Evolutionary conservation across 2,329 filamentous ascomycete species (phyloP).

Genomic region (Microcyclosporella mali): DNA sequence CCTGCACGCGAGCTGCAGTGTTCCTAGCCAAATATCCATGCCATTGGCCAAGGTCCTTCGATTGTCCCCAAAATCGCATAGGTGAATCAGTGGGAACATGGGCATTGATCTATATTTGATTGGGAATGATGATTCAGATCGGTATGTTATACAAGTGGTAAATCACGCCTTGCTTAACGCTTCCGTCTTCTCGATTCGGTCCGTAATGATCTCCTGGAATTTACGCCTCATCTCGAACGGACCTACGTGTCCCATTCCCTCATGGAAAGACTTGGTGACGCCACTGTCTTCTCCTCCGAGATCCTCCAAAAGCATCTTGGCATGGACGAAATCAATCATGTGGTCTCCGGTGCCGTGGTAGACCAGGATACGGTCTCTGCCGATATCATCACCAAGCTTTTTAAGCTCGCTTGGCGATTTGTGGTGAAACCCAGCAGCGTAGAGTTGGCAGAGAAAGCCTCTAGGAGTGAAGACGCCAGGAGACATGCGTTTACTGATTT

Average conservation of each 20-base stretch:
- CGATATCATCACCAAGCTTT: conserved; percentile 61
- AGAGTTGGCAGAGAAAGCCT: conserved; percentile 69
- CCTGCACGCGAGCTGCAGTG: no score
- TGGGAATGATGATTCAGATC: no score
- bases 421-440: conserved; percentile 73
- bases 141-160: no score
- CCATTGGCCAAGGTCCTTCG: no score
- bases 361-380: conserved; percentile 67
- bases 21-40: no score
- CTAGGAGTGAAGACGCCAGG: conserved; percentile 54
- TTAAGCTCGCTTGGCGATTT: conserved; percentile 63
- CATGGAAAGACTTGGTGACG: conserved; percentile 55
- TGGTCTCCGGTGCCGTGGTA: conserved; percentile 68
- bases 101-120: no score
- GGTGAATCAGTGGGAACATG: no score
- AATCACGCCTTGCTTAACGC: conserved; percentile 10
- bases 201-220: conserved; percentile 60
- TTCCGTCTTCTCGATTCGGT: conserved; percentile 49
- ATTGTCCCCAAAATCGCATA: no score
- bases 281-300: conserved; percentile 54
- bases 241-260: conserved; percentile 69
- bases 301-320: conserved; percentile 58
- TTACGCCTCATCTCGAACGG: conserved; percentile 64
- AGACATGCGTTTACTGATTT: conserved; percentile 64
- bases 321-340: conserved; percentile 73